Percentiles rank a stretch among this genome's conserved stretches.
Conservation (phyloP, 2,329 filamentous ascomycete genomes). For the Hymenoscyphus linearis region DNA sequence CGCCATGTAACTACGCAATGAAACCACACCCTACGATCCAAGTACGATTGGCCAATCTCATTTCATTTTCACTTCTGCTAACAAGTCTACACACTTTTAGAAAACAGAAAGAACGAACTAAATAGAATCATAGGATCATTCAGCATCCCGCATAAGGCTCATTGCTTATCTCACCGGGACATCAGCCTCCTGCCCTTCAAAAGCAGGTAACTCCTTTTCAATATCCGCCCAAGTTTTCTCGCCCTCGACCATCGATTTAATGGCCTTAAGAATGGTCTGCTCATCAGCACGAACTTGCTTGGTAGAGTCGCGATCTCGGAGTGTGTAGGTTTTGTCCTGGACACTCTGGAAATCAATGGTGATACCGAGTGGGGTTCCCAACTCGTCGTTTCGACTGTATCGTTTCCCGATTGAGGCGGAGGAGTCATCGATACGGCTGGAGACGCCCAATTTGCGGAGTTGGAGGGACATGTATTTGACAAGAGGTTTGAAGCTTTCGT, state of each 20-base stretch:
- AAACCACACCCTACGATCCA: background rate
- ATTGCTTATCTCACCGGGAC: slow-evolving; percentile 4
- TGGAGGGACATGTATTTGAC: slow-evolving; percentile 67
- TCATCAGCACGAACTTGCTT: slow-evolving; percentile 83
- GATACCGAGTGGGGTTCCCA: slow-evolving; percentile 89
- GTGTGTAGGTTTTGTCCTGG: slow-evolving; percentile 78
- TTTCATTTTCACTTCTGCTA: background rate
- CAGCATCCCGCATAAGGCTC: background rate
- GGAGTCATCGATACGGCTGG: slow-evolving; percentile 83
- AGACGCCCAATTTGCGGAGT: slow-evolving; percentile 71
- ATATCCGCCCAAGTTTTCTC: slow-evolving; percentile 63
- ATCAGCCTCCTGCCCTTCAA: slow-evolving; percentile 64
- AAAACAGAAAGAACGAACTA: background rate
- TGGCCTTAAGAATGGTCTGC: slow-evolving; percentile 71
- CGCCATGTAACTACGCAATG: background rate
- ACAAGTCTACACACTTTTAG: background rate
- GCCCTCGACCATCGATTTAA: slow-evolving; percentile 45
- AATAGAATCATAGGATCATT: background rate
- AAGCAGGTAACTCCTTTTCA: slow-evolving; percentile 72
- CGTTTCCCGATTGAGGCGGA: slow-evolving; percentile 91
- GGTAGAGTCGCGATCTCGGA: slow-evolving; percentile 86
- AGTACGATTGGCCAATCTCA: background rate
- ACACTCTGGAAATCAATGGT: slow-evolving; percentile 95
- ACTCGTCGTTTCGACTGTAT: slow-evolving; percentile 90
- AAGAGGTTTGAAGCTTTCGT: slow-evolving; percentile 75